Conservation (phyloP, 83 land plant species). For the Picea engelmannii region DNA sequence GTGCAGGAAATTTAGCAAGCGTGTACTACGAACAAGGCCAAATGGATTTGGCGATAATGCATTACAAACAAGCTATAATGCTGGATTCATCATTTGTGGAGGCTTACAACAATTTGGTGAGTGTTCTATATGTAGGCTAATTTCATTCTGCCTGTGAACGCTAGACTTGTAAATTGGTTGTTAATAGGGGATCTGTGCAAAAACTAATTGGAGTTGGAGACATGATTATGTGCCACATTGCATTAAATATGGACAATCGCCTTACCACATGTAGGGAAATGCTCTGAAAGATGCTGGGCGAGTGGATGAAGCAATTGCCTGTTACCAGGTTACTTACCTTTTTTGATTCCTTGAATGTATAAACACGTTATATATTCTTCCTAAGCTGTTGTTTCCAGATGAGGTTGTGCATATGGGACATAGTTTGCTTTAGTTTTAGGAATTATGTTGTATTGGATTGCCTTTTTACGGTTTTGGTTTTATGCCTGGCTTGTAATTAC, state of each 20-base stretch:
- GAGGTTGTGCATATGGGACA: background rate
- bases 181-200: background rate
- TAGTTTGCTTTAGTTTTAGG: background rate
- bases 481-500: slow-evolving; percentile 14
- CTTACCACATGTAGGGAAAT: slow-evolving; percentile 68
- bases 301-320: slow-evolving; percentile 93
- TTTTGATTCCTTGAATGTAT: background rate
- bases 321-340: slow-evolving; percentile 68
- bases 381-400: background rate
- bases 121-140: slow-evolving; percentile 15
- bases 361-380: slow-evolving; percentile 2
- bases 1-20: slow-evolving; percentile 94
- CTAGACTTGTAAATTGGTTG: background rate
- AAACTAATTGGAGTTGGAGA: background rate
- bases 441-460: background rate
- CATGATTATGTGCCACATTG: background rate
- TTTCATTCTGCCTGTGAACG: background rate
- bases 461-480: background rate
- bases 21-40: slow-evolving; percentile 90
- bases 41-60: slow-evolving; percentile 82
- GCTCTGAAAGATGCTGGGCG: slow-evolving; percentile 94
- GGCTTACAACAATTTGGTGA: slow-evolving; percentile 97
- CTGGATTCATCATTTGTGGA: slow-evolving; percentile 84
- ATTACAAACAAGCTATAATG: slow-evolving; percentile 90
- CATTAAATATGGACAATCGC: too few species aligned